Base-by-base conservation (phyloP, 1,284 basidiomycete genomes). In the Ceratobasidium sp. region DNA sequence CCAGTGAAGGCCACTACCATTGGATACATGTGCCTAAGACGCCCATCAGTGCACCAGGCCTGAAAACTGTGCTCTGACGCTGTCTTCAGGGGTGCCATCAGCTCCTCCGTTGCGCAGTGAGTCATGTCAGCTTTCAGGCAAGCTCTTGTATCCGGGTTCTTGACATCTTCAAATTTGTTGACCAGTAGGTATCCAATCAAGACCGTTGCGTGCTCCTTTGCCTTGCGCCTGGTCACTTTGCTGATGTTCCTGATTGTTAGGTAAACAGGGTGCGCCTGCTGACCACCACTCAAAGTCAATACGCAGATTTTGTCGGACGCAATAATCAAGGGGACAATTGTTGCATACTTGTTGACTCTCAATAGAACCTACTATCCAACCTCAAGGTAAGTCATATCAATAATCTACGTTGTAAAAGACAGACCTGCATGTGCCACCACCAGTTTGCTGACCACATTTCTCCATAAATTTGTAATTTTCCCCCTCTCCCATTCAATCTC, bases 371-470 rank as follows among this genome's bases (percentile, higher is more conserved):
- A 35, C 42, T 45, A 8, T 17, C 11, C 42, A 42, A 13, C 39
- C 13, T 42, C 6, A 13, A 8, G 49, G 49, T 51, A 23, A 51
- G 49, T 23, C 7, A 20, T 4, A 23, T 13, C 7, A 4, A 10
- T 26, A 10, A 20, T 54, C 5, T 10, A 10, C 49, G 8, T 28
- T n/a, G 15, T 3, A 23, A 6, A 51, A 10, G 35, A 39, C 28
- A 54, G 2, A 71, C 77, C 65, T 78, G 77, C 7, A 58, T 42
- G 6, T 54, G 26, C 77, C 77, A 78, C 77, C 77, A 78, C 77
- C 77, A 78, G 13, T 69, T n/a, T 8, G 42, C 74, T 31, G 74
- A 69, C 73, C 74, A 76, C 20, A 54, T 56, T n/a, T 78, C 74
- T 28, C 64, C 26, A 28, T 68, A 78, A 10, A 76, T 35, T 17